These are phyloP conservation scores for Fragaria iinumae DNA, from an alignment of 306 rosid genomes.

Conservation along the genomic window DNA sequence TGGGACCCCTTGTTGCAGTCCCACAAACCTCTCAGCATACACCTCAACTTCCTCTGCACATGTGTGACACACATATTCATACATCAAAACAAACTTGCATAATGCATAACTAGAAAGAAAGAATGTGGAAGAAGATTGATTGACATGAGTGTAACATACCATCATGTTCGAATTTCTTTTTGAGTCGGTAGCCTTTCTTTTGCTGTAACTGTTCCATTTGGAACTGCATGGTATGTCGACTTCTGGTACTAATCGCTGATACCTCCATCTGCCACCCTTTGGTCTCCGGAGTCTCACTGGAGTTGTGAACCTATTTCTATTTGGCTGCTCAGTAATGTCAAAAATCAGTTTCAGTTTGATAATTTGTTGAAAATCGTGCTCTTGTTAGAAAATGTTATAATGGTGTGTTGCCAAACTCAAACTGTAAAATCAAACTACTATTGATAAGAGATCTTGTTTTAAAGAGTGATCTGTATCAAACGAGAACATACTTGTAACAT, in stretches of 20 bases:
- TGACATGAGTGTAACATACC: conserved; percentile 25
- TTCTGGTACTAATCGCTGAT: conserved; percentile 30
- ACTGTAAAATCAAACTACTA: background rate
- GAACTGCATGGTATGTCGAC: conserved; percentile 28
- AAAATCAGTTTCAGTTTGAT: background rate
- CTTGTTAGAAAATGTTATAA: background rate
- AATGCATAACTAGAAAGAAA: background rate
- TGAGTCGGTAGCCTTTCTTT: conserved; percentile 25
- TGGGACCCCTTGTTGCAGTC: conserved; percentile 21
- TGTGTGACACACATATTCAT: background rate
- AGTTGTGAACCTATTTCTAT: background rate
- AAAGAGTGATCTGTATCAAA: background rate
- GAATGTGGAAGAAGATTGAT: background rate
- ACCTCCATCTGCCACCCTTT: conserved; percentile 7
- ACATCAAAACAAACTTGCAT: background rate
- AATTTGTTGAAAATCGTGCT: background rate
- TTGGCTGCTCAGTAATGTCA: conserved; percentile 4
- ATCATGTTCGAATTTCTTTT: background rate
- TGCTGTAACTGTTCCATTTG: conserved; percentile 13
- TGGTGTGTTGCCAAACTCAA: background rate
- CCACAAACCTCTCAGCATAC: conserved; percentile 28
- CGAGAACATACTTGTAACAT: background rate
- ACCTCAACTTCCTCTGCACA: conserved; percentile 43
- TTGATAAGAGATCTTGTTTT: background rate
- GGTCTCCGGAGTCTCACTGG: conserved; percentile 19